Conservation (phyloP, 208 protist species). For the Kentomonas sorsogonicus region DNA sequence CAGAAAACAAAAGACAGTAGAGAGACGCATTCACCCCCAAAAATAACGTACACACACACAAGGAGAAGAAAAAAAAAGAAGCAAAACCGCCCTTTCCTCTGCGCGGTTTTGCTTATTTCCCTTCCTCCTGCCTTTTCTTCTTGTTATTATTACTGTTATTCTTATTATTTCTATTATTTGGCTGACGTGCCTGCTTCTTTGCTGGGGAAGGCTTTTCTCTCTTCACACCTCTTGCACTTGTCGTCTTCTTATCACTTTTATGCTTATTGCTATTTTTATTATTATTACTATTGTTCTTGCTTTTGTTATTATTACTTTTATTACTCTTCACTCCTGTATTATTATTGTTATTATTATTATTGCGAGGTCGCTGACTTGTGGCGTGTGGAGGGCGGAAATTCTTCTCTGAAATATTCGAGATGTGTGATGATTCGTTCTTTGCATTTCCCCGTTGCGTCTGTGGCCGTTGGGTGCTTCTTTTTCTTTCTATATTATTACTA, state of each 20-base stretch:
- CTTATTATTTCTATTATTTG: too few relatives aligned
- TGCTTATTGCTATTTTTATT: conserved; percentile 3
- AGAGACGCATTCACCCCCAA: too few relatives aligned
- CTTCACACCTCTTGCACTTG: background rate
- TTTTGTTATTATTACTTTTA: background rate
- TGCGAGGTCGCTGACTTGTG: background rate
- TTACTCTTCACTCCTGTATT: background rate
- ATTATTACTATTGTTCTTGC: background rate
- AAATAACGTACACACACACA: too few relatives aligned
- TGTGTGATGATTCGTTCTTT: too few relatives aligned
- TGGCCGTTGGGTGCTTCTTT: background rate
- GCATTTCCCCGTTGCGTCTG: too few relatives aligned
- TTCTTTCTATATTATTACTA: conserved; percentile 4
- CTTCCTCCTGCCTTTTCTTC: background rate
- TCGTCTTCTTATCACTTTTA: background rate
- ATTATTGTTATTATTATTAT: conserved; percentile 1
- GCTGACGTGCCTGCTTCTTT: too few relatives aligned
- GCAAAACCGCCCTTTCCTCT: too few relatives aligned
- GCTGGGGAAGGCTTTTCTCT: too few relatives aligned
- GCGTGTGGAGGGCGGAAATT: too few relatives aligned
- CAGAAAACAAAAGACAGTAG: too few relatives aligned
- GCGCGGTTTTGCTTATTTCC: background rate
- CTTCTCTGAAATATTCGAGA: background rate
- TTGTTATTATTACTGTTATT: background rate
- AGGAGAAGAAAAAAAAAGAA: too few relatives aligned